Conservation (phyloP, 805 yeast species). For the Cyberlindnera samutprakarnensis region DNA sequence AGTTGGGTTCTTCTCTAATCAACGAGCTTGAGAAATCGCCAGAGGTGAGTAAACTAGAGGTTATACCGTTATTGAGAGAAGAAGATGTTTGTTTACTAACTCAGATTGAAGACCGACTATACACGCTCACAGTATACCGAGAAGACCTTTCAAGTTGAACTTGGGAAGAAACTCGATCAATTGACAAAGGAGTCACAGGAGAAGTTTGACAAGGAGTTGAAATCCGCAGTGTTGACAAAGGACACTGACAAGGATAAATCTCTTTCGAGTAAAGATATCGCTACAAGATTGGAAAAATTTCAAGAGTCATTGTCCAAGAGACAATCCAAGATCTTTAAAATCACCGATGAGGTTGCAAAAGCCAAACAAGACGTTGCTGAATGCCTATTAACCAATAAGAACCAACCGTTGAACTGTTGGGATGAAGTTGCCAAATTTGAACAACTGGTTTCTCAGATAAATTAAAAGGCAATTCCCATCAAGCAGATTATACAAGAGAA, state of each 20-base stretch:
- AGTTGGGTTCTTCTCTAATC: slow-evolving; percentile 56
- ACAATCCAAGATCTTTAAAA: slow-evolving; percentile 25
- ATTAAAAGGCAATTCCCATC: slow-evolving; percentile 7
- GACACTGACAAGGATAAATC: slow-evolving; percentile 24
- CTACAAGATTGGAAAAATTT: slow-evolving; percentile 36
- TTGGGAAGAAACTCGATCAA: slow-evolving; percentile 45
- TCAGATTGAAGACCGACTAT: slow-evolving; percentile 39
- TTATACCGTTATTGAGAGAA: background rate
- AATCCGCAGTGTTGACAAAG: slow-evolving; percentile 31
- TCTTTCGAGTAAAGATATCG: slow-evolving; percentile 25
- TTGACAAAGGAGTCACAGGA: slow-evolving; percentile 46
- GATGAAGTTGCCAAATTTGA: slow-evolving; percentile 69
- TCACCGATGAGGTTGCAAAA: slow-evolving; percentile 33
- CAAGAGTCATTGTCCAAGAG: slow-evolving; percentile 29
- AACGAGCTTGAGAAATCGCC: slow-evolving; percentile 53
- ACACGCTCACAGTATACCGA: slow-evolving; percentile 65
- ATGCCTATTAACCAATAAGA: slow-evolving; percentile 55
- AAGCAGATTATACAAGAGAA: background rate
- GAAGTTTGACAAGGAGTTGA: slow-evolving; percentile 43
- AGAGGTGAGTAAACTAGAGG: slow-evolving; percentile 25
- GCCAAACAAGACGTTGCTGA: slow-evolving; percentile 44
- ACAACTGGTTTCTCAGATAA: slow-evolving; percentile 43
- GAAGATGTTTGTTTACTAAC: background rate
- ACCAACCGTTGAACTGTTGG: slow-evolving; percentile 73
- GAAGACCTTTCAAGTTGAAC: slow-evolving; percentile 57